These are phyloP conservation scores for Friedmanniomyces endolithicus DNA, from an alignment of 495 filamentous ascomycete genomes.

Conservation along the genomic window DNA sequence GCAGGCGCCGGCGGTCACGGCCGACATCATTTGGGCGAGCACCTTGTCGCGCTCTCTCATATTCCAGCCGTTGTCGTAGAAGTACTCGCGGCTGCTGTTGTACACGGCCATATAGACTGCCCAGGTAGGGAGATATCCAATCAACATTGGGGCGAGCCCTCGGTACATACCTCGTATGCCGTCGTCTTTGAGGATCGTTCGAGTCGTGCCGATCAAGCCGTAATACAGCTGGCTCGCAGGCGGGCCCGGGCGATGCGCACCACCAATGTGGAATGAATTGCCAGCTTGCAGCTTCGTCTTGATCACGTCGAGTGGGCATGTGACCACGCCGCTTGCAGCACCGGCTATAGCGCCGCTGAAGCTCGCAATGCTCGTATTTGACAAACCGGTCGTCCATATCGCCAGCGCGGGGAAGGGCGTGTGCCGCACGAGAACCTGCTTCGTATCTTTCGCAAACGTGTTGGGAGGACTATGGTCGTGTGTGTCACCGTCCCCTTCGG, in stretches of 20 bases:
- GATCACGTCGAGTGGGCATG: conserved; percentile 95
- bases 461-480: conserved; percentile 16
- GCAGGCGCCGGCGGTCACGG: conserved; percentile 78
- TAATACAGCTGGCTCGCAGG: conserved; percentile 52
- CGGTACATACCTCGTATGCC: conserved; percentile 85
- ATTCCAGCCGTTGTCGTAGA: conserved; percentile 33
- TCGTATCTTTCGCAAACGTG: neutral
- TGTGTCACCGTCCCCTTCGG: conserved; percentile 3
- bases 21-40: conserved; percentile 56
- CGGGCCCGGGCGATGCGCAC: conserved; percentile 32
- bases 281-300: conserved; percentile 98
- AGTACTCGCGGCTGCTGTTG: conserved; percentile 66
- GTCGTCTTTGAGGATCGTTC: conserved; percentile 72
- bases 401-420: conserved; percentile 43
- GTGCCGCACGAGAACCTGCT: conserved; percentile 2
- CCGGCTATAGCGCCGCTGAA: conserved; percentile 79
- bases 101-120: conserved; percentile 96
- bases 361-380: conserved; percentile 44
- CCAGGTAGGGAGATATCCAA: conserved; percentile 96
- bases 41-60: conserved; percentile 41
- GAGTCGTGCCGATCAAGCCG: conserved; percentile 76
- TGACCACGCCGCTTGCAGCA: conserved; percentile 83
- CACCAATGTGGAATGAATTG: conserved; percentile 50
- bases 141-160: conserved; percentile 81
- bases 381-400: conserved; percentile 37